Conservation (phyloP, 495 filamentous ascomycete genomes). For the Neurospora pannonica region DNA sequence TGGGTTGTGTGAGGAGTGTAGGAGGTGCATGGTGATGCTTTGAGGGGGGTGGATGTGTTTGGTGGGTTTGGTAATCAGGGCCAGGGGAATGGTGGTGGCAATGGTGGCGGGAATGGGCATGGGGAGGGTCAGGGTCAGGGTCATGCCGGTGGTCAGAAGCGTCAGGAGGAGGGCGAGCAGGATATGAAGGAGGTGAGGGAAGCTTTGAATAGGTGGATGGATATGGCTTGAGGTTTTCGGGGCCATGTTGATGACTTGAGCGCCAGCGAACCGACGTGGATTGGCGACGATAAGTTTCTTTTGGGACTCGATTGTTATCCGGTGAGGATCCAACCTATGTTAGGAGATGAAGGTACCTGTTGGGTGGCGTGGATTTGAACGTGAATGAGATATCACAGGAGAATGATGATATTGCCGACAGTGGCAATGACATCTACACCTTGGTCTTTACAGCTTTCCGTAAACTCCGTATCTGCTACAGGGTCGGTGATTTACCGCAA, state of each 20-base stretch:
- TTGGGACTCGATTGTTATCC: too few species aligned
- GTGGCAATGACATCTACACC: too few species aligned
- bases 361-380: too few species aligned
- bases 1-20: neutral
- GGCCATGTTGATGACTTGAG: neutral
- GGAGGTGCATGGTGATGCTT: neutral
- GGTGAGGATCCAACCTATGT: too few species aligned
- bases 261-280: neutral
- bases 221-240: neutral
- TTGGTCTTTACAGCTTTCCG: too few species aligned
- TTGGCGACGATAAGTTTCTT: neutral
- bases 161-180: neutral
- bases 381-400: too few species aligned
- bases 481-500: neutral
- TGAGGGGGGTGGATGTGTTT: neutral
- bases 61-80: neutral
- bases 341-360: too few species aligned
- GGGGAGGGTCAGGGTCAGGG: neutral
- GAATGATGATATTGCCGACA: neutral
- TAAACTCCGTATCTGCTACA: too few species aligned
- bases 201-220: neutral
- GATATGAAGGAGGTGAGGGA: neutral
- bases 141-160: neutral
- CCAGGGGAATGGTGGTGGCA: too few species aligned
- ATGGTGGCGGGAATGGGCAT: neutral